phyloP scores from a whole-genome alignment of 352 stramenopile genomes.

The Globisporangium megalacanthum region DNA sequence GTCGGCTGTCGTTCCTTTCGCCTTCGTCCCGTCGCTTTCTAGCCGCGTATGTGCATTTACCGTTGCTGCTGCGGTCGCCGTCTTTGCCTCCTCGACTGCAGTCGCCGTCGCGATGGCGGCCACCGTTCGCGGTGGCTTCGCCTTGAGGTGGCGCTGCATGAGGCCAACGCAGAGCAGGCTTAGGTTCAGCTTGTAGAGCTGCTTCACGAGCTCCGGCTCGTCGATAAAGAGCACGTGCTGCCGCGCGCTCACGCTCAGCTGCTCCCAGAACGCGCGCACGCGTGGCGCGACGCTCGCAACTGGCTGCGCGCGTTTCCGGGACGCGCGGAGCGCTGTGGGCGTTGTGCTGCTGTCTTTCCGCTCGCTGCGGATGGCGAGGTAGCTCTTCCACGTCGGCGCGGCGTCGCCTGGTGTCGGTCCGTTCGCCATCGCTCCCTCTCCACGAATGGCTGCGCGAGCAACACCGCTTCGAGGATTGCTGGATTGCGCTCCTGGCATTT shows the following conservation, averaged over 20 bases:
- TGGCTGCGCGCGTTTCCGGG: constrained; percentile 41
- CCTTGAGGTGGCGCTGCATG: constrained; percentile 80
- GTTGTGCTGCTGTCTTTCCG: neutral
- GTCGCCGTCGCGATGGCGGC: neutral
- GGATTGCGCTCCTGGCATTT: no score
- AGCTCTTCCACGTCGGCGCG: constrained; percentile 65
- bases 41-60: neutral
- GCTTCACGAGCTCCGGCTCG: constrained; percentile 77
- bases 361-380: constrained; percentile 34
- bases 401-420: neutral
- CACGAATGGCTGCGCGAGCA: no score
- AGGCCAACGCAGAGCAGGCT: constrained; percentile 78
- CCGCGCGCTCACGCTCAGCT: constrained; percentile 51
- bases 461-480: constrained; percentile 1
- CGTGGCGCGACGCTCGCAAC: constrained; percentile 11
- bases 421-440: neutral
- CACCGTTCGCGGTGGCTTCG: constrained; percentile 38
- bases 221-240: constrained; percentile 79
- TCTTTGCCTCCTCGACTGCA: neutral
- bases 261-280: constrained; percentile 62
- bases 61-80: neutral
- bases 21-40: neutral
- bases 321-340: constrained; percentile 2
- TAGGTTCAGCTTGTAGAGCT: constrained; percentile 85
- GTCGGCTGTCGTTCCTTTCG: constrained; percentile 2